Conservation (phyloP, 208 protist species). For the Acanthamoeba sp. region DNA sequence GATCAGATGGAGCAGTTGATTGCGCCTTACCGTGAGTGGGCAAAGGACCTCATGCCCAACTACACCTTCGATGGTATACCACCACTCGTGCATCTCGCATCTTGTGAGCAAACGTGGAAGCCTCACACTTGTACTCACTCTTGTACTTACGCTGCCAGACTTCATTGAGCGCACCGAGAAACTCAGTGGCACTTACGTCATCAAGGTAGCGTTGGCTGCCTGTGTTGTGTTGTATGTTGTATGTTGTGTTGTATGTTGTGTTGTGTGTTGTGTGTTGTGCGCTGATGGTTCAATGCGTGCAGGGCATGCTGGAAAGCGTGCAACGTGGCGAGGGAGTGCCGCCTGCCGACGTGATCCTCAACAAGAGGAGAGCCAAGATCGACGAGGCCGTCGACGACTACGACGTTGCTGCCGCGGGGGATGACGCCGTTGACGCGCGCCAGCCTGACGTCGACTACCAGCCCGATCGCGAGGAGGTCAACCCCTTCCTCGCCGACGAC, state of each 20-base stretch:
- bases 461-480: background rate
- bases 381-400: conserved; percentile 22
- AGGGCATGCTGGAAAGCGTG: conserved; percentile 35
- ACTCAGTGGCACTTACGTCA: conserved; percentile 18
- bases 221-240: background rate
- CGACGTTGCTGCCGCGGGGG: background rate
- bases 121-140: background rate
- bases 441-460: background rate
- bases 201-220: background rate
- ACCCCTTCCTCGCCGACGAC: background rate
- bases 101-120: too few relatives aligned
- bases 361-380: conserved; percentile 38
- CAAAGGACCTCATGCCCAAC: conserved; percentile 55
- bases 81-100: too few relatives aligned
- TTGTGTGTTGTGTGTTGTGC: too few relatives aligned
- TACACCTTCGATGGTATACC: conserved; percentile 16
- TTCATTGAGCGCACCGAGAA: conserved; percentile 56
- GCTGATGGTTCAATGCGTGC: background rate
- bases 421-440: background rate
- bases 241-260: background rate
- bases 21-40: conserved; percentile 37
- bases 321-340: conserved; percentile 23
- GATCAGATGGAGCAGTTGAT: conserved; percentile 52
- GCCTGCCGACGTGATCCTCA: background rate
- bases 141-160: background rate